Evolutionary conservation across 257 asterid species (phyloP).

Genomic region (Solanum chiquidenum): DNA sequence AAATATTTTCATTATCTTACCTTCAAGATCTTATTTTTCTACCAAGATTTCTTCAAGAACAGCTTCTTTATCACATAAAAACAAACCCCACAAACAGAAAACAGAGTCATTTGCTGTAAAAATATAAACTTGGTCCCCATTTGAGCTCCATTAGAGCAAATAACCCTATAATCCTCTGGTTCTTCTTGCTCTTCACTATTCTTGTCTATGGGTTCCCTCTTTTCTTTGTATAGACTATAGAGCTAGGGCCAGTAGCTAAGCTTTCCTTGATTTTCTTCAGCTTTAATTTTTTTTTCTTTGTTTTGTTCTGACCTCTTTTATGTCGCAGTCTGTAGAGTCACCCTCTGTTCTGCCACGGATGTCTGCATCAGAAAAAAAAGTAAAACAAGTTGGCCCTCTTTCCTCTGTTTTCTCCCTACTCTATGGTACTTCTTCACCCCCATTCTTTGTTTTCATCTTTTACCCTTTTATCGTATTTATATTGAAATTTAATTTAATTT

Average conservation of each 20-base stretch:
- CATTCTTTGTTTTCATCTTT: background rate
- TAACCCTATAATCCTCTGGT: background rate
- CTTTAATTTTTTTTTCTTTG: background rate
- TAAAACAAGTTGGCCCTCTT: slow-evolving; percentile 21
- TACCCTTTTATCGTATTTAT: background rate
- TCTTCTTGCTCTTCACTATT: background rate
- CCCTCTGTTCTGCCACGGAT: slow-evolving; percentile 38
- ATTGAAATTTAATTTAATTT: background rate
- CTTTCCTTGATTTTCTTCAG: background rate
- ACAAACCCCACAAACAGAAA: background rate
- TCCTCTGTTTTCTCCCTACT: background rate
- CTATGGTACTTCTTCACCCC: background rate
- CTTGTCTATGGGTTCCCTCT: background rate
- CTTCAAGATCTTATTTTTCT: background rate
- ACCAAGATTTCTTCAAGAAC: background rate
- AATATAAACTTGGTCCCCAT: background rate
- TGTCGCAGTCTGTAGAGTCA: slow-evolving; percentile 5
- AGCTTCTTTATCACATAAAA: background rate
- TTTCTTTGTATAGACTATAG: background rate
- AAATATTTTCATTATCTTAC: background rate
- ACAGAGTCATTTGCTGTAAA: background rate
- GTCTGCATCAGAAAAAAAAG: slow-evolving; percentile 37
- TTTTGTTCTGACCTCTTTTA: background rate
- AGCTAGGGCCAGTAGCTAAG: background rate
- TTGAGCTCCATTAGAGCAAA: slow-evolving; percentile 11